A percentile compares a stretch with the other conserved stretches of the same genome.
Conservation (phyloP, 306 rosid genomes). For the Malus domestica region DNA sequence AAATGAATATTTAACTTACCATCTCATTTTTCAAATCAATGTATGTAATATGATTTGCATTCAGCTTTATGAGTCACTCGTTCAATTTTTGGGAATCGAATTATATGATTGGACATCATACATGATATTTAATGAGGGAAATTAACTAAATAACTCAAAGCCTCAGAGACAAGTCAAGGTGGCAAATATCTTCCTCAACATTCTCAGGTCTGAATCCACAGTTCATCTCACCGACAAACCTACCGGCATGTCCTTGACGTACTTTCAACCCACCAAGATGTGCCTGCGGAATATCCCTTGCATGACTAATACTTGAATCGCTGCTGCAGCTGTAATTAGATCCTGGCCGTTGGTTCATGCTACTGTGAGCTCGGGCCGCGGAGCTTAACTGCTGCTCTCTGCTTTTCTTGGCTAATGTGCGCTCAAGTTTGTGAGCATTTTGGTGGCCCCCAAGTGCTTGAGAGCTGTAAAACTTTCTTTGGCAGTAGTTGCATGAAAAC, state of each 20-base stretch:
- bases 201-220: constrained; percentile 25
- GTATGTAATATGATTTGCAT: neutral
- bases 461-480: constrained; percentile 74
- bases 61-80: neutral
- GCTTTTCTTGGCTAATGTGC: constrained; percentile 86
- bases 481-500: constrained; percentile 87
- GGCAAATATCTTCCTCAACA: constrained; percentile 56
- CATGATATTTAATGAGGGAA: neutral
- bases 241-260: constrained; percentile 16
- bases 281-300: neutral
- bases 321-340: neutral
- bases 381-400: constrained; percentile 48
- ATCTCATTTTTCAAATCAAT: neutral
- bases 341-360: neutral
- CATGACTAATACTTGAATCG: neutral
- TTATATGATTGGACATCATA: neutral
- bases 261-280: neutral
- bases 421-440: constrained; percentile 84
- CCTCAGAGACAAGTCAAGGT: constrained; percentile 80
- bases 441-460: constrained; percentile 95
- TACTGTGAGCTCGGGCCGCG: constrained; percentile 17
- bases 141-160: constrained; percentile 29
- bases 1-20: neutral
- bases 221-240: constrained; percentile 5
- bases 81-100: neutral